Evolutionary conservation across 2,329 filamentous ascomycete species (phyloP), one percentile per base, ranked within the genome.

Genomic region (Endoconidiophora laricicola): DNA sequence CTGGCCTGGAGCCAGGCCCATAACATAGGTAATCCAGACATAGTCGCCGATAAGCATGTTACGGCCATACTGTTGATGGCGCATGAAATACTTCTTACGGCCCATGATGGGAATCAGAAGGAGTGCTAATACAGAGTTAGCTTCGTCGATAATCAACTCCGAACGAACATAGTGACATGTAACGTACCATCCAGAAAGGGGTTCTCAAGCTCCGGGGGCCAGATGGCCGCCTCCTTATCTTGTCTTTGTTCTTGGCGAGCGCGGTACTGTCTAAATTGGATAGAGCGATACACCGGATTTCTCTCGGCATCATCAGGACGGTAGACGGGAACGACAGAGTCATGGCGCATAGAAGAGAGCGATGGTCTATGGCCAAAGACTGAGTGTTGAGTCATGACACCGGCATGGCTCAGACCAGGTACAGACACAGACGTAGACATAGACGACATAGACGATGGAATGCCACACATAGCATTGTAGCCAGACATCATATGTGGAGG

Each of bases 21-120:
- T 61, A 59, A 65, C 66, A 56, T 69, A 69, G 7, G 69, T 67
- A 53, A 74, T 69, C 71, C 71, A 81, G 42, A 83, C 70, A 62
- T 82, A 83, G 61, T 80, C 76, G 58, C 72, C 74, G 58, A 83
- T 81, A 50, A 83, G 69, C 72, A 81, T 80, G 63, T 83, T 83
- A 45, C 79, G 74, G 3, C 79, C 79, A 56, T 79, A 76, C 38
- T 75, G 73, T 59, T 78, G 74, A 36, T 74, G 72, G 55, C 73
- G 71, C 64, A 79, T 78, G 52, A 73, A 77, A 59, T 78, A 79
- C 64, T 83, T 83, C 58, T 75, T 72, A 46, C 78, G 70, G 29
- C 77, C 77, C 71, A 83, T 79, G 56, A 73, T 71, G 42, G 79
- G 78, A 60, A 83, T 79, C 45, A 79, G 66, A 46, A 81, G 65